These are phyloP conservation scores for Penicillium taxi DNA, from an alignment of 495 filamentous ascomycete genomes.

Conservation along the genomic window DNA sequence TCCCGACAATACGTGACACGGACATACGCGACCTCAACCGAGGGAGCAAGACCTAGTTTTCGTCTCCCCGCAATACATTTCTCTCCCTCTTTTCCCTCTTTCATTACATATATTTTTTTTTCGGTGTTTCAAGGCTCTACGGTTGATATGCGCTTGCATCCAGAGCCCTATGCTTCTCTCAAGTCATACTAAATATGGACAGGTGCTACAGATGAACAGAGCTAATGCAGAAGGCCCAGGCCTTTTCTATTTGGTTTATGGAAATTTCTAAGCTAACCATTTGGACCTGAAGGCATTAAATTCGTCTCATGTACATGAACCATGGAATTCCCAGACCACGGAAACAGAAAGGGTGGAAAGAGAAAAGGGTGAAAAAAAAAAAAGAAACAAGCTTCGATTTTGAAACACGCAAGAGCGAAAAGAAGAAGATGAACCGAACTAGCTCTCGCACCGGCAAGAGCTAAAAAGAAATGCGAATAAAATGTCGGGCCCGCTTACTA, in stretches of 20 bases:
- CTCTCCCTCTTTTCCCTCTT: too few relatives aligned
- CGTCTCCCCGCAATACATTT: too few relatives aligned
- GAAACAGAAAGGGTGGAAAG: constrained; percentile 17
- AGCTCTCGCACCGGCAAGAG: constrained; percentile 22
- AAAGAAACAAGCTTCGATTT: constrained; percentile 15
- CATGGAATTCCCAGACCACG: constrained; percentile 19
- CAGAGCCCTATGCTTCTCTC: too few relatives aligned
- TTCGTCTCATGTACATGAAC: constrained; percentile 25
- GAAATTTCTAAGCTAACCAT: constrained; percentile 10
- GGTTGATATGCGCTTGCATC: too few relatives aligned
- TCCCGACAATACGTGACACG: too few relatives aligned
- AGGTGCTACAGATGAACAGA: not conserved
- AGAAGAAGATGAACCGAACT: constrained; percentile 22
- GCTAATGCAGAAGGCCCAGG: not conserved
- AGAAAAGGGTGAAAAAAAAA: too few relatives aligned
- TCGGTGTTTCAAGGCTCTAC: too few relatives aligned
- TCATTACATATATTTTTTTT: too few relatives aligned
- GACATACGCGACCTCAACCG: too few relatives aligned
- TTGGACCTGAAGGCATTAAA: constrained; percentile 18
- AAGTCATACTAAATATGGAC: not conserved
- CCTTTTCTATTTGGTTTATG: constrained; percentile 3
- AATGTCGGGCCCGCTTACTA: constrained; percentile 11
- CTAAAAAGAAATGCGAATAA: constrained; percentile 7
- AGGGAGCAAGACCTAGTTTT: too few relatives aligned
- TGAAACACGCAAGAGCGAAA: constrained; percentile 5